A percentile compares a stretch with the other conserved stretches of the same genome.
Evolutionary conservation across 345 rosid genomes (phyloP).

Genomic region (Salix purpurea): DNA sequence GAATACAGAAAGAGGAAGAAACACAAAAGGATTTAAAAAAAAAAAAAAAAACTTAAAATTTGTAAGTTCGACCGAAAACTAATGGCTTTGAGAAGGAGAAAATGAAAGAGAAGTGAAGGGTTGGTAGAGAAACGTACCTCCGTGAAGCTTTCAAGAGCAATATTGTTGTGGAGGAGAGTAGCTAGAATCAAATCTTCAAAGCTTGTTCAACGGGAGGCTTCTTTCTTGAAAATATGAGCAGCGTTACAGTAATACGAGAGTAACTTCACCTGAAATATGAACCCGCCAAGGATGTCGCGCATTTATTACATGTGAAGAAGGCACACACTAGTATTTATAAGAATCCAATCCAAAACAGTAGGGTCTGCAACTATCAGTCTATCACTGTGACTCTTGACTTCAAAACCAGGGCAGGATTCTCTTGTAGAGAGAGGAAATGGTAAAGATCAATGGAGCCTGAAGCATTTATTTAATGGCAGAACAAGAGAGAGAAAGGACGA

Average conservation of each 20-base stretch:
- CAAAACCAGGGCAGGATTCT: background rate
- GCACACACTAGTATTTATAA: background rate
- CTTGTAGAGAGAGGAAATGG: background rate
- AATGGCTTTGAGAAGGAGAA: background rate
- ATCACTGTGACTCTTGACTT: background rate
- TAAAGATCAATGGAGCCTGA: background rate
- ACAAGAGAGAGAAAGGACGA: background rate
- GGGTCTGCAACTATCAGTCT: too few species aligned
- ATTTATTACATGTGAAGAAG: background rate
- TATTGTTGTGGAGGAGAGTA: background rate
- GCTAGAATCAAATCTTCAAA: background rate
- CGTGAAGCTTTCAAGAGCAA: background rate
- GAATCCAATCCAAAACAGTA: too few species aligned
- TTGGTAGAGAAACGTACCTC: background rate
- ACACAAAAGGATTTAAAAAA: background rate
- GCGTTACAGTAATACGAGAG: background rate
- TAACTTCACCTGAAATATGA: background rate
- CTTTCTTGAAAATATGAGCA: background rate
- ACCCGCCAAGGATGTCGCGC: background rate
- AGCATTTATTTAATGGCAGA: background rate
- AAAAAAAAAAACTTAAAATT: background rate
- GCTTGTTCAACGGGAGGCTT: background rate
- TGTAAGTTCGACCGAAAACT: background rate
- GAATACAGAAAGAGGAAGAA: background rate
- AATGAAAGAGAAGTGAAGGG: background rate